phyloP scores from a whole-genome alignment of 768 basidiomycete species.

The Pluteus cervinus region DNA sequence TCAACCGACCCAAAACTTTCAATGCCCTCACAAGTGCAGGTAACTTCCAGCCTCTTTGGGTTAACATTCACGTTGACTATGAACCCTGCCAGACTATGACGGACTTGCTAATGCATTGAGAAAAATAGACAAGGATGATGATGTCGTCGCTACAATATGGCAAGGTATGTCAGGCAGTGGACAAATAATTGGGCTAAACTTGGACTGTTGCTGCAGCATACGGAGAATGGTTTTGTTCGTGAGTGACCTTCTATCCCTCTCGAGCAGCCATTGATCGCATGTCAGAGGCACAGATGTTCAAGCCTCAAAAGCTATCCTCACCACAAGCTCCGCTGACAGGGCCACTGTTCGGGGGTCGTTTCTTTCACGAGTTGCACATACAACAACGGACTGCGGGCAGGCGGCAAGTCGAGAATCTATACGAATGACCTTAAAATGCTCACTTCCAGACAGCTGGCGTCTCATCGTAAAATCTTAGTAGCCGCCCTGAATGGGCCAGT shows the following conservation, averaged over 20 bases:
- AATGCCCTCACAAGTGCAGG: constrained; percentile 57
- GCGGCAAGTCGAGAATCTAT: constrained; percentile 38
- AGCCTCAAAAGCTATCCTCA: constrained; percentile 22
- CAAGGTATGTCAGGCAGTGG: constrained; percentile 39
- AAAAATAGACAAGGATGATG: constrained; percentile 50
- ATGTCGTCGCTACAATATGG: constrained; percentile 62
- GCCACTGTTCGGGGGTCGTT: constrained; percentile 40
- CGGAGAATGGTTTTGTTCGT: constrained; percentile 75
- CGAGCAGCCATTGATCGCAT: constrained; percentile 1
- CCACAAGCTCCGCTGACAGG: constrained; percentile 7
- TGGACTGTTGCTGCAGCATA: constrained; percentile 32
- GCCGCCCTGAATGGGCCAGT: constrained; percentile 73
- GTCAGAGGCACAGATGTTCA: constrained; percentile 59
- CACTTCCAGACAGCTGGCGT: constrained; percentile 43
- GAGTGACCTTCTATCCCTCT: constrained; percentile 17
- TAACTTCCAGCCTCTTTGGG: constrained; percentile 10
- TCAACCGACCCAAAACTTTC: constrained; percentile 52
- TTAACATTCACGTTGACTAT: not conserved
- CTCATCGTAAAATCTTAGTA: constrained; percentile 63
- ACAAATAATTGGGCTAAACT: not conserved
- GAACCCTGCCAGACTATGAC: constrained; percentile 47
- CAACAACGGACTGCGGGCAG: constrained; percentile 55
- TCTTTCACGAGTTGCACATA: constrained; percentile 36
- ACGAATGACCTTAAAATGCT: not conserved
- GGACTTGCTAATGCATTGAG: constrained; percentile 52